Evolutionary conservation across 1,284 basidiomycete genomes (phyloP), one percentile per base, ranked within the genome.

Genomic region (Cutaneotrichosporon cyanovorans): DNA sequence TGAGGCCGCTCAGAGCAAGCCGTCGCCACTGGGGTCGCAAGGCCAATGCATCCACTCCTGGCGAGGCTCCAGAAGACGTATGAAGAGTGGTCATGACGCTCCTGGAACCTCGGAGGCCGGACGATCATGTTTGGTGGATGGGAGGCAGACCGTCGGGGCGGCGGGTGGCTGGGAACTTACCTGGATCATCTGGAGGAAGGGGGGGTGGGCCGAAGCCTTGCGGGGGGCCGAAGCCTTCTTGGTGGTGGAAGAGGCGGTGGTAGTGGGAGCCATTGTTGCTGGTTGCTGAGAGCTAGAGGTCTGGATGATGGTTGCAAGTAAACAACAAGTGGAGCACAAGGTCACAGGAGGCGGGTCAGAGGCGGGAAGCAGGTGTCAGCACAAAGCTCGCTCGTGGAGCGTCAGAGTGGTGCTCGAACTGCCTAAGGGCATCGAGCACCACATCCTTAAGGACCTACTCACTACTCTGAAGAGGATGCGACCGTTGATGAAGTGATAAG

Each of bases 111-210:
- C 20, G 16, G 16, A 10, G 35, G 18, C 6, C 5, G 16, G 38
- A 23, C 22, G 37, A 28, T 7, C 8, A 7, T 7, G 25, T 7
- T 28, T 31, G 37, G 20, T 42, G 33, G 19, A 33, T 18, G 32
- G 4, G 40, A 9, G 30, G 19, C 31, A 25, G 21, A 12, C 22
- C 33, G 41, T 42, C 33, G 41, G 33, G 34, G 35, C n/a, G 14
- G 25, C 23, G 12, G 4, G 22, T 14, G 11, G 10, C n/a, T n/a
- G 41, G n/a, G 33, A 31, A 44, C 71, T 67, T 51, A 74, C 72
- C 66, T 71, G 69, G 63, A 74, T 66, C 72, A 74, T 74, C 39
- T 62, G 56, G 40, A 71, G 61, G 64, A 71, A 74, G 33, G 69
- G 64, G 38, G 71, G 71, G 68, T 73, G 72, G n/a, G 63, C 28